These are phyloP conservation scores for Glonium stellatum DNA, from an alignment of 495 filamentous ascomycete genomes.

Conservation along the genomic window DNA sequence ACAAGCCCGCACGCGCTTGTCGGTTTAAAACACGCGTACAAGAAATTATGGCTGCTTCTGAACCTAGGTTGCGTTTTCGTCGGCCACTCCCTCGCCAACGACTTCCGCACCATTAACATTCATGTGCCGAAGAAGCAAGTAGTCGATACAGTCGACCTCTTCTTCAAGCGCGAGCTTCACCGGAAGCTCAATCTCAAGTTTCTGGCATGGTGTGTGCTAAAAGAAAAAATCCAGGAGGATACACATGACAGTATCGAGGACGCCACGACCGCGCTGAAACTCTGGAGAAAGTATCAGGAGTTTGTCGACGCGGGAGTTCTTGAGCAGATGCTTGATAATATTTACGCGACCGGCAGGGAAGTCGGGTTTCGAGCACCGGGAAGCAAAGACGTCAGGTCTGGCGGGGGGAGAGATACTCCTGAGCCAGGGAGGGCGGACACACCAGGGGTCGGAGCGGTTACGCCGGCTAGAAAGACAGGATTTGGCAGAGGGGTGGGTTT, in stretches of 20 bases:
- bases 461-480: slow-evolving; percentile 16
- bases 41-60: slow-evolving; percentile 93
- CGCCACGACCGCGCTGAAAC: slow-evolving; percentile 75
- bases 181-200: slow-evolving; percentile 83
- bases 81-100: slow-evolving; percentile 83
- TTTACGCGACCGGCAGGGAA: slow-evolving; percentile 66
- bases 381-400: slow-evolving; percentile 2
- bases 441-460: slow-evolving; percentile 6
- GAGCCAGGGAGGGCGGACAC: slow-evolving; percentile 13
- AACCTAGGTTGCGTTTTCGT: slow-evolving; percentile 93
- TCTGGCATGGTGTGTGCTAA: slow-evolving; percentile 78
- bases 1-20: slow-evolving; percentile 74
- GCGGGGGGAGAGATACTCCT: slow-evolving; percentile 17
- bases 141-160: slow-evolving; percentile 85
- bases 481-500: slow-evolving; percentile 27
- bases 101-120: slow-evolving; percentile 97
- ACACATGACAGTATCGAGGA: slow-evolving; percentile 94
- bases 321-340: slow-evolving; percentile 68
- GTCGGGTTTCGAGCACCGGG: slow-evolving; percentile 66
- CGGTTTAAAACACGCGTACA: slow-evolving; percentile 84
- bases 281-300: slow-evolving; percentile 87
- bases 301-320: slow-evolving; percentile 78
- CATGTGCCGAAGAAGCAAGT: slow-evolving; percentile 86
- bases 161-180: slow-evolving; percentile 59
- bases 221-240: slow-evolving; percentile 82